phyloP scores from a whole-genome alignment of 1,284 basidiomycete species.

The Pterula multifida region DNA sequence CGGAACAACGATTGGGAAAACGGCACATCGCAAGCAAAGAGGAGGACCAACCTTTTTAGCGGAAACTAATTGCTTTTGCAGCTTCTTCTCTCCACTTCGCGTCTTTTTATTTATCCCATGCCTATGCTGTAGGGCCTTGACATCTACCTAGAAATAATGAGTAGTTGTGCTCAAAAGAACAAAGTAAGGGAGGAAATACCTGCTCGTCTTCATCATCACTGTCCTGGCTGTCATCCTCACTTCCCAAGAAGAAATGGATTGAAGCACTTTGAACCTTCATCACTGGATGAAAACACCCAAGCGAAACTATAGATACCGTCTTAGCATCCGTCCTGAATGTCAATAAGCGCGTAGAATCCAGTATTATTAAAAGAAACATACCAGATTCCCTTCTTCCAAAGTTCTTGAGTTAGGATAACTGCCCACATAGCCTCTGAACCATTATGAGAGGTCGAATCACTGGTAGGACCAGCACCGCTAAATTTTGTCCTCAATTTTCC shows the following conservation, averaged over 20 bases:
- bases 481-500: conserved; percentile 43
- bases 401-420: conserved; percentile 84
- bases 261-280: conserved; percentile 93
- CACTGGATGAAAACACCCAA: conserved; percentile 91
- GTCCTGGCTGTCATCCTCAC: conserved; percentile 59
- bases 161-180: conserved; percentile 8
- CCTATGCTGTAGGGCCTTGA: conserved; percentile 70
- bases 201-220: conserved; percentile 66
- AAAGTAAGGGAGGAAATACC: conserved; percentile 19
- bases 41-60: conserved; percentile 55
- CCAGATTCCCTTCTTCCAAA: conserved; percentile 95
- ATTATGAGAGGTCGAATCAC: conserved; percentile 30
- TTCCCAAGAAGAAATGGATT: conserved; percentile 94
- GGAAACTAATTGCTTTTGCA: conserved; percentile 57
- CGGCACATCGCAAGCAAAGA: too few species aligned
- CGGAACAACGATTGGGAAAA: too few species aligned
- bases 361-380: conserved; percentile 20
- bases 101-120: conserved; percentile 86
- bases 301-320: conserved; percentile 84
- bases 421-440: conserved; percentile 97
- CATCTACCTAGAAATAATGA: conserved; percentile 42
- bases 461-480: conserved; percentile 21
- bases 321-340: conserved; percentile 75
- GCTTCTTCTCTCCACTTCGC: conserved; percentile 66
- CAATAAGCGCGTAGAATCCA: background rate